A percentile compares a stretch with the other conserved stretches of the same genome.
Evolutionary conservation across 192 early-diverging fungal genomes (phyloP).

Genomic region (Linnemannia hyalina): DNA sequence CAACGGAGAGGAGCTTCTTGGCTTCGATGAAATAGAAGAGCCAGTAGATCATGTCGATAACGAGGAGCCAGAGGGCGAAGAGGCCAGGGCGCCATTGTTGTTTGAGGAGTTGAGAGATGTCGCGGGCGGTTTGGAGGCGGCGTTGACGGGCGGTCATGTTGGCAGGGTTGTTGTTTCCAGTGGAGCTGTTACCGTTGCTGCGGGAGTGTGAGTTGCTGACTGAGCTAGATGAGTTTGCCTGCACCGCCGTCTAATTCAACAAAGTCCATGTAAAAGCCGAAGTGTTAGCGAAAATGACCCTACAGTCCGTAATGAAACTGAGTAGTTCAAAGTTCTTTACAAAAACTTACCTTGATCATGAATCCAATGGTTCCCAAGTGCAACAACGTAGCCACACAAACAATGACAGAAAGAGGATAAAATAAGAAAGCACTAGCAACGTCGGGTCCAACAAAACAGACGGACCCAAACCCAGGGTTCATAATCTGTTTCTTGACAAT

Average conservation of each 20-base stretch:
- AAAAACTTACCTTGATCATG: slow-evolving; percentile 23
- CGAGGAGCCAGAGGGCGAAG: slow-evolving; percentile 29
- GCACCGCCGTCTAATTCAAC: slow-evolving; percentile 1
- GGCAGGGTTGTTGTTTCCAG: not conserved
- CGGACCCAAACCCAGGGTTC: slow-evolving; percentile 38
- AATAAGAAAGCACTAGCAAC: slow-evolving; percentile 35
- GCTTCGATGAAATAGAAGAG: slow-evolving; percentile 36
- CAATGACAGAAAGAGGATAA: slow-evolving; percentile 27
- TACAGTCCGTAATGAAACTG: not conserved
- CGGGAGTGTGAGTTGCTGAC: slow-evolving; percentile 7
- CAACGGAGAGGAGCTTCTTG: slow-evolving; percentile 18
- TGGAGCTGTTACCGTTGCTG: not conserved
- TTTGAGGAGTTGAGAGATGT: slow-evolving; percentile 31
- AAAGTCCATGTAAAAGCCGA: not conserved
- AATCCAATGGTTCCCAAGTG: slow-evolving; percentile 37
- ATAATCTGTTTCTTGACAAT: slow-evolving; percentile 22
- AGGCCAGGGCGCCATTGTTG: slow-evolving; percentile 49
- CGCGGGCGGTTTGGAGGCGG: slow-evolving; percentile 35
- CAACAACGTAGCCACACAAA: slow-evolving; percentile 24
- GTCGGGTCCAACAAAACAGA: slow-evolving; percentile 36
- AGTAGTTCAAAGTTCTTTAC: not conserved
- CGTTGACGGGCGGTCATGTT: not conserved
- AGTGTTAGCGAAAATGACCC: no score
- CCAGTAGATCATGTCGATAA: slow-evolving; percentile 46
- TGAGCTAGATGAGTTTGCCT: slow-evolving; percentile 4